Base-by-base conservation (phyloP, 1,284 basidiomycete genomes). In the Anthracocystis setariae region DNA sequence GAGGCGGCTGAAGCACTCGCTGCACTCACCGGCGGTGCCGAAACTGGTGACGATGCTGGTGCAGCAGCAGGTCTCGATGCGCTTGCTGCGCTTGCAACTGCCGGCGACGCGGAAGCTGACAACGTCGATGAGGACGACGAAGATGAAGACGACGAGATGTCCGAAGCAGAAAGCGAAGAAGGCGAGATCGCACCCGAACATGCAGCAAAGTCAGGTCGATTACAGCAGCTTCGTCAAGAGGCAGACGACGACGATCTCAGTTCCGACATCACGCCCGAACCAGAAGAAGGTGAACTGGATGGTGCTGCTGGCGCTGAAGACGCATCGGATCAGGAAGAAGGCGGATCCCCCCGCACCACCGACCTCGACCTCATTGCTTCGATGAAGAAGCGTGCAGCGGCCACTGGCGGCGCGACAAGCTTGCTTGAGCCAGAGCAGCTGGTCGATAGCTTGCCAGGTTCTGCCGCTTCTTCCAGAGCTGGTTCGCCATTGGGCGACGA, bases 371-470 rank as follows among this genome's bases (percentile, higher is more conserved):
- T 73, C 39, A 73, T 73, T 18, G 70, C 70, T 2, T 64, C 70
- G n/a, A 73, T 73, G 57, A 78, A 78, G 61, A 73, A 74, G 56
- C 74, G 76, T 7, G 76, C 76, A 17, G 76, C 76, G 12, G 76
- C 76, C 7, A 78, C 76, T 1, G 76, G 76, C 12, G 76, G 76
- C 18, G 76, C 76, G 8, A 72, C 73, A 12, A 78, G 76, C 33
- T 62, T 78, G 4, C 56, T 78, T 27, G 66, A 69, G 46, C 61
- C 73, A 32, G 68, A 74, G 25, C 68, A 64, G 42, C 64, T 74
- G 20, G 61, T 64, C 27, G 76, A 78, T 24, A 74, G 66, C 13
- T 62, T 67, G 18, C 74, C 76, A 5, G 61, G 59, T 0, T 76
- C 76, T 3, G 65, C 74, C 0, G 55, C 74, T 37, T 67, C 74